These are phyloP conservation scores for Extremus antarcticus DNA, from an alignment of 495 filamentous ascomycete genomes.

Conservation along the genomic window DNA sequence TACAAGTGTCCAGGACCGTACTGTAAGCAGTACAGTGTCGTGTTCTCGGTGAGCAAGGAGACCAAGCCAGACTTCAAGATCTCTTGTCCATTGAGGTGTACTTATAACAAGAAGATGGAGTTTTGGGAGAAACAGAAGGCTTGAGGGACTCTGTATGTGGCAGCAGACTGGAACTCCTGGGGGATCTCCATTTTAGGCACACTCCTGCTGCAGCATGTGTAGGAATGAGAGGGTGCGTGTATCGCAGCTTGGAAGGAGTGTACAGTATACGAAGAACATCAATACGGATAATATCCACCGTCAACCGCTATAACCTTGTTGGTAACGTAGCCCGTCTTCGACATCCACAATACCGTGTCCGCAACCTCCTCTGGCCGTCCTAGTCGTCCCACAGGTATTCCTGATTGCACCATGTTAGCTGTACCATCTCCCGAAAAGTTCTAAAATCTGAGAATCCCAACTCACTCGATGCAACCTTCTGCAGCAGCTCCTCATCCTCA, in stretches of 20 bases:
- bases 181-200: neutral
- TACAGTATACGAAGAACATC: too few species aligned
- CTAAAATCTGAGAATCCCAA: too few species aligned
- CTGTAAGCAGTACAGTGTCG: neutral
- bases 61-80: neutral
- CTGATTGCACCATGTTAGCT: slow-evolving; percentile 7
- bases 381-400: slow-evolving; percentile 25
- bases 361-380: slow-evolving; percentile 28
- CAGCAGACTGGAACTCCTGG: neutral
- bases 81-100: neutral
- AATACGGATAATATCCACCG: slow-evolving; percentile 26
- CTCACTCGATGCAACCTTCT: slow-evolving; percentile 21
- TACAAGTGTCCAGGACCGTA: neutral
- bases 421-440: too few species aligned
- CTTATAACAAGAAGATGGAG: neutral
- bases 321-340: slow-evolving; percentile 25
- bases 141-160: neutral
- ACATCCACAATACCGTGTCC: slow-evolving; percentile 29
- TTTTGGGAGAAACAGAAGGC: neutral
- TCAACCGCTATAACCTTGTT: slow-evolving; percentile 29
- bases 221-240: too few species aligned
- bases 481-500: slow-evolving; percentile 13
- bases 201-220: too few species aligned
- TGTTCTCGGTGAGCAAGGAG: neutral
- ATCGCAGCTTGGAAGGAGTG: too few species aligned